Evolutionary conservation across 345 rosid genomes (phyloP).

Genomic region (Syzygium jambos): DNA sequence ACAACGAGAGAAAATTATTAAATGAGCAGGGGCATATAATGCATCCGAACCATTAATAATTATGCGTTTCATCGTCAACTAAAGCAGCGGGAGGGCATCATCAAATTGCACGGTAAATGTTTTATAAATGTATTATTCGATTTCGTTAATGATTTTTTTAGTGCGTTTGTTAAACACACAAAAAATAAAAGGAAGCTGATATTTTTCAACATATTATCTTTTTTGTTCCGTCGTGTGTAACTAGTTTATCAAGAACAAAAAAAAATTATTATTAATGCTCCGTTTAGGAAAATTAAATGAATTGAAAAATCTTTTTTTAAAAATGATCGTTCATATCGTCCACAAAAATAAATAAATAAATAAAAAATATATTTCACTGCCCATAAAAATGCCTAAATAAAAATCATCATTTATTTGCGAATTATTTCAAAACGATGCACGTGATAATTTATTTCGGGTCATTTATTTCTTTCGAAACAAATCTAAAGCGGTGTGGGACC

Average conservation of each 20-base stretch:
- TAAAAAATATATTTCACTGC: no score
- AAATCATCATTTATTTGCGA: no score
- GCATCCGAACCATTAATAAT: not conserved
- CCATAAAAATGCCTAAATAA: fast-evolving
- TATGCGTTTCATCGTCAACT: not conserved
- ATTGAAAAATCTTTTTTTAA: no score
- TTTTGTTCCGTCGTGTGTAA: not conserved
- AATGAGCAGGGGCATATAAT: not conserved
- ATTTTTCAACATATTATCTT: not conserved
- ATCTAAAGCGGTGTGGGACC: not conserved
- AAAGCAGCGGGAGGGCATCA: not conserved
- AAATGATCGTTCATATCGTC: no score
- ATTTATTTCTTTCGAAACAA: no score
- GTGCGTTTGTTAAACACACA: fast-evolving
- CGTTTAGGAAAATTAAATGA: no score
- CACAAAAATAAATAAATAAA: no score
- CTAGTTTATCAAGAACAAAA: not conserved
- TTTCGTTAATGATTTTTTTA: not conserved
- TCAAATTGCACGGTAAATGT: not conserved
- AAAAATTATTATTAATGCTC: no score
- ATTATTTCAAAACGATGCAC: no score
- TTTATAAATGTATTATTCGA: not conserved
- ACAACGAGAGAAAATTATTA: not conserved
- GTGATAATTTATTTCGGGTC: no score
- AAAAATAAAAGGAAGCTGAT: not conserved